A percentile compares a stretch with the other conserved stretches of the same genome.
Conservation (phyloP, 2,329 filamentous ascomycete species). For the Alternaria incomplexa region DNA sequence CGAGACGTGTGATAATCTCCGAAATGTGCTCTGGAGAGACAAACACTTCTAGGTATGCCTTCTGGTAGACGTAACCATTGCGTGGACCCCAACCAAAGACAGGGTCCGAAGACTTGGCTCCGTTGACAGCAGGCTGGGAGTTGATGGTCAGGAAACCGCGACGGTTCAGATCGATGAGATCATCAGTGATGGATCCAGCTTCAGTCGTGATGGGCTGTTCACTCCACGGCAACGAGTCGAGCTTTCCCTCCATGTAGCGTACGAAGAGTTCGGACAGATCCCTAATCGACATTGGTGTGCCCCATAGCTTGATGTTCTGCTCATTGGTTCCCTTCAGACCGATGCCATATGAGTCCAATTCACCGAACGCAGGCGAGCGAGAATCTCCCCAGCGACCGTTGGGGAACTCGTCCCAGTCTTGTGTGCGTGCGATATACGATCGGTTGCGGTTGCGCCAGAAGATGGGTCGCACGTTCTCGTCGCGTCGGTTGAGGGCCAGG, state of each 20-base stretch:
- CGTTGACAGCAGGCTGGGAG: conserved; percentile 93
- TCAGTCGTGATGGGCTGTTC: conserved; percentile 85
- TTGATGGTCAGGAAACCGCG: conserved; percentile 94
- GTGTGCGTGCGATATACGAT: conserved; percentile 92
- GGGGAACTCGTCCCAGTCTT: conserved; percentile 99
- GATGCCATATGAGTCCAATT: conserved; percentile 92
- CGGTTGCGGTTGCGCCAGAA: conserved; percentile 99
- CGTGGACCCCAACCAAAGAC: conserved; percentile 92
- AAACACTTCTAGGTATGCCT: conserved; percentile 92
- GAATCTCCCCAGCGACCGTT: conserved; percentile 99
- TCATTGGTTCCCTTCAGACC: conserved; percentile 94
- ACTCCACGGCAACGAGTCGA: conserved; percentile 91
- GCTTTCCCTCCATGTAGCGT: conserved; percentile 78
- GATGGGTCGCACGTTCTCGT: conserved; percentile 95
- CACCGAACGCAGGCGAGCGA: conserved; percentile 92
- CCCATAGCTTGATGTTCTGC: conserved; percentile 94
- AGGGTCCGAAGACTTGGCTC: conserved; percentile 83
- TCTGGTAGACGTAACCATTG: conserved; percentile 98
- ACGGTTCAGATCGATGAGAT: conserved; percentile 81
- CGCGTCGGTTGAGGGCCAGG: conserved; percentile 82
- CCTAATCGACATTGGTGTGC: conserved; percentile 76
- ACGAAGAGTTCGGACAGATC: conserved; percentile 87
- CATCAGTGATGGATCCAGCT: conserved; percentile 75
- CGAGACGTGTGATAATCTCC: conserved; percentile 78
- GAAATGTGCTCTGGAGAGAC: conserved; percentile 80